Base-by-base conservation (phyloP, 2,329 filamentous ascomycete genomes). In the Penicillium brevicompactum region DNA sequence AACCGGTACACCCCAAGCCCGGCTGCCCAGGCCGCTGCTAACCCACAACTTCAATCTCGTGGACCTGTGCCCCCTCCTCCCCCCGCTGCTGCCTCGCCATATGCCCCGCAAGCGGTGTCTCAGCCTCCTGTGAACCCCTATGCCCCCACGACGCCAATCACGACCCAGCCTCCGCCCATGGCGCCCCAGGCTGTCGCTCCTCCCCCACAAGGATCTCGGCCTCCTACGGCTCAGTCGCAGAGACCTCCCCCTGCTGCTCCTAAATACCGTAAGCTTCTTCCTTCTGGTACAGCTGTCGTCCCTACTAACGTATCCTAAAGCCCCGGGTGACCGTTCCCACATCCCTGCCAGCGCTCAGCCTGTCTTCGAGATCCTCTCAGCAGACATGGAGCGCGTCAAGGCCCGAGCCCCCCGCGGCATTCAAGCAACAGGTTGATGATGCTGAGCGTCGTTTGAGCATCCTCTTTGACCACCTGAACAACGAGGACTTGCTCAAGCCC, bases 381-480 rank as follows among this genome's bases (percentile, higher is more conserved):
- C 84, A 31, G 93, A 97, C 65, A 92, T 97, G 85, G 87, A 93
- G 66, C 89, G 92, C 32, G 90, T 99, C 52, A 92, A 92, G 56
- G 78, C 87, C 31, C 89, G 91, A 64, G 94, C 94, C 0, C 0
- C 94, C 94, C 16, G 80, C 88, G n/a, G 87, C 88, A 14, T 97
- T 94, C 77, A 88, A 90, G 60, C 83, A 87, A 13, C 92, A 97
- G 72, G 92, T 99, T 18, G 90, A 91, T 67, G 94, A 97, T 71
- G 94, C 92, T 2, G 91, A 96, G 72, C 96, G 96, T 77, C 87
- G 94, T 27, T 82, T 99, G 56, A 90, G 90, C 67, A 87, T 97
- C 47, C 80, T 99, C n/a, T 97, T 97, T 72, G 93, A 99, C 70
- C 92, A 97, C 73, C 81, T 99, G 45, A 99, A 97, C 82, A 97